These are phyloP conservation scores for Aristolochia contorta DNA, from an alignment of 164 flowering plant genomes.

Conservation along the genomic window DNA sequence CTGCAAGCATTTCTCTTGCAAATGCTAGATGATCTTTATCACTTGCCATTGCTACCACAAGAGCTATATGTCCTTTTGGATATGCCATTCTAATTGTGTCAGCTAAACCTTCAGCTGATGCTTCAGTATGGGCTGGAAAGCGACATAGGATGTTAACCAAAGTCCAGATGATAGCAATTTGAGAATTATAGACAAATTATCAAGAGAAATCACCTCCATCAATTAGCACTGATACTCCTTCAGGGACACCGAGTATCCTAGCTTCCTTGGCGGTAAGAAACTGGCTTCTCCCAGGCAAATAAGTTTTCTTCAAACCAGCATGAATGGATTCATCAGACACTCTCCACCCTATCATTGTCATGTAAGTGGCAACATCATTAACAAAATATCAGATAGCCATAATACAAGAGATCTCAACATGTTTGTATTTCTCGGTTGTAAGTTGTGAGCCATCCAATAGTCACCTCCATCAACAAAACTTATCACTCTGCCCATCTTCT, in stretches of 20 bases:
- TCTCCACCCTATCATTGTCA: conserved; percentile 40
- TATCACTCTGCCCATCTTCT: too few species aligned
- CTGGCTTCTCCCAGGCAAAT: conserved; percentile 77
- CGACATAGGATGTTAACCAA: neutral
- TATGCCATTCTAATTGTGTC: conserved; percentile 45
- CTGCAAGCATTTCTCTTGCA: conserved; percentile 67
- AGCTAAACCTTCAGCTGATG: conserved; percentile 65
- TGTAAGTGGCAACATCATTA: neutral
- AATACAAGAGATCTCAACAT: too few species aligned
- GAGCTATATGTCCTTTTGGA: conserved; percentile 37
- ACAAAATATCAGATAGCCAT: neutral
- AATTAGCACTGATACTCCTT: conserved; percentile 41
- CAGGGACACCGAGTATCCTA: conserved; percentile 49
- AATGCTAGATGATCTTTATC: conserved; percentile 87
- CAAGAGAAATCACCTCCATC: conserved; percentile 68
- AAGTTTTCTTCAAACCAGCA: conserved; percentile 59
- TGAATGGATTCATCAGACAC: conserved; percentile 58
- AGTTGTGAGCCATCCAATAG: too few species aligned
- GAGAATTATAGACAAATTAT: neutral
- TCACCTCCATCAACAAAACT: too few species aligned
- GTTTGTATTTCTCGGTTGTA: too few species aligned
- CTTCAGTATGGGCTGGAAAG: conserved; percentile 83
- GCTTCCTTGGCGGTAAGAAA: conserved; percentile 50
- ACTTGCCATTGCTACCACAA: conserved; percentile 94
- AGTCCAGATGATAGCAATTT: neutral